Evolutionary conservation across 192 early-diverging fungal genomes (phyloP).

Genomic region (Entomortierella chlamydospora): DNA sequence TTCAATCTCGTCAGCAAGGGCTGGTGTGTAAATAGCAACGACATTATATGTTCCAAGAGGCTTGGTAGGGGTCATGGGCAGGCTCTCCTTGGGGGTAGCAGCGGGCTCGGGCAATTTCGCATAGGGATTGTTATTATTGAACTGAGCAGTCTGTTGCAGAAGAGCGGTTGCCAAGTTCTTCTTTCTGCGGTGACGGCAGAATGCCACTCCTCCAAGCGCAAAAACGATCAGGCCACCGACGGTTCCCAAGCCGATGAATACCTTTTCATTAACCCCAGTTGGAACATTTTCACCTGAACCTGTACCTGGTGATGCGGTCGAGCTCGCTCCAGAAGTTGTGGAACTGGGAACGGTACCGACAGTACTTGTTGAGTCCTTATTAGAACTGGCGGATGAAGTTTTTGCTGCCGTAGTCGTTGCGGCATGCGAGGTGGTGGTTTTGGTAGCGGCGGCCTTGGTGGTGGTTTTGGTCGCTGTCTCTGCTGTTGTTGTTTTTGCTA

Average conservation of each 20-base stretch:
- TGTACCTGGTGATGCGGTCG: background rate
- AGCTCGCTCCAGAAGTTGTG: background rate
- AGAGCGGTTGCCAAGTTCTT: conserved; percentile 44
- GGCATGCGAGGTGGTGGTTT: too few relatives aligned
- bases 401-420: too few relatives aligned
- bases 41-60: conserved; percentile 61
- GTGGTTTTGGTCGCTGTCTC: too few relatives aligned
- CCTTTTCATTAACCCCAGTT: conserved; percentile 21
- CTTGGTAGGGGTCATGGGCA: conserved; percentile 41
- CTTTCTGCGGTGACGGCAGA: conserved; percentile 47
- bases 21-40: conserved; percentile 61
- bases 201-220: conserved; percentile 40
- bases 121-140: conserved; percentile 54
- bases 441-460: too few relatives aligned
- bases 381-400: too few relatives aligned
- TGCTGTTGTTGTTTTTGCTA: too few relatives aligned
- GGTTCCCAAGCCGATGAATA: conserved; percentile 38
- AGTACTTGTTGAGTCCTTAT: background rate
- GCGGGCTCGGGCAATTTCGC: conserved; percentile 35
- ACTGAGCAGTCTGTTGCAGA: conserved; percentile 46
- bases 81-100: conserved; percentile 23
- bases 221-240: conserved; percentile 42
- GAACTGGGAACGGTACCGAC: background rate
- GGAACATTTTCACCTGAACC: conserved; percentile 1
- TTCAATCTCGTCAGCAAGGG: conserved; percentile 67